A percentile compares a stretch with the other conserved stretches of the same genome.
These are phyloP conservation scores for Beauveria caledonica DNA, from an alignment of 2,329 filamentous ascomycete genomes.

Conservation along the genomic window DNA sequence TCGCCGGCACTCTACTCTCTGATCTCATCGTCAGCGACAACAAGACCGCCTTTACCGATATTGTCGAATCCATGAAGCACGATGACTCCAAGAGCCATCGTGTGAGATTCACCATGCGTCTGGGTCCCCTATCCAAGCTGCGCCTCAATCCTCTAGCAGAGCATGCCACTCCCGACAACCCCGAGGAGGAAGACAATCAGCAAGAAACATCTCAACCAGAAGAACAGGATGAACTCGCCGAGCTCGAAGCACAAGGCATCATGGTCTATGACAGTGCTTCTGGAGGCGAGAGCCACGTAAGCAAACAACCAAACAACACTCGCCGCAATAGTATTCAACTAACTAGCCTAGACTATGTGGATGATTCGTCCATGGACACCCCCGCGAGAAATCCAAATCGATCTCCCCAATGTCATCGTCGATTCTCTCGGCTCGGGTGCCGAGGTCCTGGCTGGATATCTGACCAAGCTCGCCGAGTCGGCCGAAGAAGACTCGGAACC, in stretches of 20 bases:
- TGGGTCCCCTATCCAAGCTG: slow-evolving; percentile 62
- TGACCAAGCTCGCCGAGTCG: slow-evolving; percentile 80
- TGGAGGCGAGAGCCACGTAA: slow-evolving; percentile 82
- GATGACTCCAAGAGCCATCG: slow-evolving; percentile 92
- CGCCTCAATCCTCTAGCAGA: slow-evolving; percentile 35
- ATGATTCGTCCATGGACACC: slow-evolving; percentile 91
- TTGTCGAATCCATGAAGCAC: slow-evolving; percentile 79
- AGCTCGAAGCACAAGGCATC: slow-evolving; percentile 93
- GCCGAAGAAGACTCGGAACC: slow-evolving; percentile 66
- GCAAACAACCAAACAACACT: slow-evolving; percentile 29
- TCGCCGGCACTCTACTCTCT: slow-evolving; percentile 69
- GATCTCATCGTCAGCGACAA: slow-evolving; percentile 74
- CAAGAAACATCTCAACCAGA: background rate
- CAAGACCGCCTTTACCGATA: slow-evolving; percentile 70
- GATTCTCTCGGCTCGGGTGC: slow-evolving; percentile 91
- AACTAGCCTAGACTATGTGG: slow-evolving; percentile 79
- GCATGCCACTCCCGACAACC: slow-evolving; percentile 29
- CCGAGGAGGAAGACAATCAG: slow-evolving; percentile 32
- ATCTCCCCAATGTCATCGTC: slow-evolving; percentile 80
- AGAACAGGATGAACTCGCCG: slow-evolving; percentile 41
- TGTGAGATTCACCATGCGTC: slow-evolving; percentile 67
- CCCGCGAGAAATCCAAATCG: slow-evolving; percentile 89
- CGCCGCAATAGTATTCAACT: slow-evolving; percentile 7
- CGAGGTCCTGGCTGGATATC: slow-evolving; percentile 87
- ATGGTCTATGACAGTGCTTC: slow-evolving; percentile 91